Base-by-base conservation (phyloP, 2,329 filamentous ascomycete species). In the Neoscytalidium dimidiatum region DNA sequence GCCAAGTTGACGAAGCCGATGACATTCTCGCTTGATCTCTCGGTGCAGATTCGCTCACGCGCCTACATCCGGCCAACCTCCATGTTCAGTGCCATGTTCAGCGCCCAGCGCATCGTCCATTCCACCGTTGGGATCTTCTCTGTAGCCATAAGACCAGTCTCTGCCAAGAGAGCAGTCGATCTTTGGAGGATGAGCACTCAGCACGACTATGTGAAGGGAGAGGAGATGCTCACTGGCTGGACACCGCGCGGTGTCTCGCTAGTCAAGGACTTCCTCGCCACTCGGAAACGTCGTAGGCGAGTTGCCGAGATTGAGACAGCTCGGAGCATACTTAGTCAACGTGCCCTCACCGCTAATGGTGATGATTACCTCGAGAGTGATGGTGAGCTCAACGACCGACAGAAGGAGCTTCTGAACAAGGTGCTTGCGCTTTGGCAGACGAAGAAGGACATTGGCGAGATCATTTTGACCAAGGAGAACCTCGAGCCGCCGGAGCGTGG, bases 181-280 rank as follows among this genome's bases (percentile, higher is more conserved):
- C 83, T 99, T 13, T 99, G 95, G 95, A 88, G 95, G 63, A 92
- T 98, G 88, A 96, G 93, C 76, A 98, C 94, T 17, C 90, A 92
- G 66, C 91, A 96, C 72, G 92, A 96, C 75, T 98, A 97, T 74
- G 92, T 99, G 71, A 97, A 97, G 77, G 95, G 95, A 64, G 94
- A 99, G 78, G 95, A 99, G 77, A 85, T 89, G 56, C 82, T 99
- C 43, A 88, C 84, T 2, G 88, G 88, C 64, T 99, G 95, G 95
- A 88, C 89, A 7, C 94, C 95, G 1, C 87, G 95, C 46, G 93
- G 95, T 38, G 91, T 98, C 2, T 96, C 92, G 0, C 81, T 99
- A 0, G 90, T 99, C n/a, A 88, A 89, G 65, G 95, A 99, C 77
- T 97, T 90, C 72, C 90, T 97, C 63, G 79, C 84, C 11, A 86